Percentiles rank a stretch among this genome's conserved stretches.
Conservation (phyloP, 2,329 filamentous ascomycete species). For the Fusarium setosum region DNA sequence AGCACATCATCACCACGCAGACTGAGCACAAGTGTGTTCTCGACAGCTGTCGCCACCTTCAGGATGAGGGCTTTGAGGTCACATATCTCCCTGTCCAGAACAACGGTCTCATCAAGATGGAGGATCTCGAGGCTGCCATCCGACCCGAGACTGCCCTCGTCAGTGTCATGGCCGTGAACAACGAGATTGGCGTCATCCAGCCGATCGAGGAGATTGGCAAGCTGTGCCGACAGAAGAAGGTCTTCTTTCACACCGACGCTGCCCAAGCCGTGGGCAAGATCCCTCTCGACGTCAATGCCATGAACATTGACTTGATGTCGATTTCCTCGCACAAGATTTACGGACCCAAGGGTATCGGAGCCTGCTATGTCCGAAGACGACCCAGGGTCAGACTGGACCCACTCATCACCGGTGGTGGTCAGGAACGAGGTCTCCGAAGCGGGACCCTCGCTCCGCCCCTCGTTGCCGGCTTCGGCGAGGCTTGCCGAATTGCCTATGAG, state of each 20-base stretch:
- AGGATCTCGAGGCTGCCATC: conserved; percentile 88
- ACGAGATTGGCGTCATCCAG: conserved; percentile 99
- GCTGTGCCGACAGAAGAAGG: conserved; percentile 89
- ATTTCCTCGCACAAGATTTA: conserved; percentile 99
- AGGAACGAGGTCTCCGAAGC: conserved; percentile 94
- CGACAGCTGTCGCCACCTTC: conserved; percentile 95
- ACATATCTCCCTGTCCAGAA: conserved; percentile 94
- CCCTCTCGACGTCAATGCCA: conserved; percentile 93
- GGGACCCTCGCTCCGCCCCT: conserved; percentile 92
- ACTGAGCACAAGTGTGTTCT: conserved; percentile 99
- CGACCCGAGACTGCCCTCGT: conserved; percentile 91
- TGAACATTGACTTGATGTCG: conserved; percentile 99
- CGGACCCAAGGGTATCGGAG: conserved; percentile 95
- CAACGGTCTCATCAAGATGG: conserved; percentile 87
- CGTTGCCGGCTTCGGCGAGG: conserved; percentile 94
- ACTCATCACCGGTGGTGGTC: conserved; percentile 94
- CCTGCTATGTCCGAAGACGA: conserved; percentile 92
- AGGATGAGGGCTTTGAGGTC: conserved; percentile 95
- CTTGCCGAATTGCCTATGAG: conserved; percentile 89
- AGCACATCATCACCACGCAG: conserved; percentile 96
- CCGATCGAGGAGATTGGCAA: conserved; percentile 93
- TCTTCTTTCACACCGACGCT: conserved; percentile 98
- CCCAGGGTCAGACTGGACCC: conserved; percentile 95
- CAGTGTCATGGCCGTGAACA: conserved; percentile 99
- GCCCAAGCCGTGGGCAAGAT: conserved; percentile 99